These are phyloP conservation scores for Fusarium euwallaceae DNA, from an alignment of 2,329 filamentous ascomycete genomes.

Conservation along the genomic window DNA sequence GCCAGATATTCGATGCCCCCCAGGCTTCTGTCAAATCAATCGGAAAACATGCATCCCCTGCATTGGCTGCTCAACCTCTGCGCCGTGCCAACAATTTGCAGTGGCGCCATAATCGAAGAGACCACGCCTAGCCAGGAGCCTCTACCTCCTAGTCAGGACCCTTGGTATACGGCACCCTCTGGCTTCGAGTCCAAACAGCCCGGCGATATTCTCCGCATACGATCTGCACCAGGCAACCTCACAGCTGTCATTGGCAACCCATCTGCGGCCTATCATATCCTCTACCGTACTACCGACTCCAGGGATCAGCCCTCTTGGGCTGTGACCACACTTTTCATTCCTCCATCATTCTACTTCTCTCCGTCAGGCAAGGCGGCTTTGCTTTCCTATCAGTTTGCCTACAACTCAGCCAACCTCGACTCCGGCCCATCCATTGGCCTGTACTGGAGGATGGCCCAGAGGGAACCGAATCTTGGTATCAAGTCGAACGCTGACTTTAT, in stretches of 20 bases:
- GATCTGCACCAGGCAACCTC: constrained; percentile 28
- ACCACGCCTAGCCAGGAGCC: neutral
- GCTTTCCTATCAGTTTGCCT: constrained; percentile 39
- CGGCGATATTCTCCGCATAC: constrained; percentile 34
- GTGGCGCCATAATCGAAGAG: neutral
- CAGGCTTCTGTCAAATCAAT: neutral
- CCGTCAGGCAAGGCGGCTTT: constrained; percentile 17
- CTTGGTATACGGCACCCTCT: constrained; percentile 20
- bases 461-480: constrained; percentile 18
- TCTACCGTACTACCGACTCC: constrained; percentile 55
- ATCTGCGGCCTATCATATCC: constrained; percentile 49
- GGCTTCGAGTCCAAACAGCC: constrained; percentile 15
- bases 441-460: constrained; percentile 15
- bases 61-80: constrained; percentile 3
- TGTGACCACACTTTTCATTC: constrained; percentile 54
- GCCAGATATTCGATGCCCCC: neutral
- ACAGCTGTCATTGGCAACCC: constrained; percentile 16
- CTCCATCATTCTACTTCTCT: constrained; percentile 19
- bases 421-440: constrained; percentile 34
- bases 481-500: constrained; percentile 26
- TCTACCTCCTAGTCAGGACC: constrained; percentile 20
- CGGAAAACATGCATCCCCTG: neutral
- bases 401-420: constrained; percentile 39
- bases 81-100: neutral
- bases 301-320: constrained; percentile 53